Base-by-base conservation (phyloP, 208 protist species). In the Wallacemonas sp. region DNA sequence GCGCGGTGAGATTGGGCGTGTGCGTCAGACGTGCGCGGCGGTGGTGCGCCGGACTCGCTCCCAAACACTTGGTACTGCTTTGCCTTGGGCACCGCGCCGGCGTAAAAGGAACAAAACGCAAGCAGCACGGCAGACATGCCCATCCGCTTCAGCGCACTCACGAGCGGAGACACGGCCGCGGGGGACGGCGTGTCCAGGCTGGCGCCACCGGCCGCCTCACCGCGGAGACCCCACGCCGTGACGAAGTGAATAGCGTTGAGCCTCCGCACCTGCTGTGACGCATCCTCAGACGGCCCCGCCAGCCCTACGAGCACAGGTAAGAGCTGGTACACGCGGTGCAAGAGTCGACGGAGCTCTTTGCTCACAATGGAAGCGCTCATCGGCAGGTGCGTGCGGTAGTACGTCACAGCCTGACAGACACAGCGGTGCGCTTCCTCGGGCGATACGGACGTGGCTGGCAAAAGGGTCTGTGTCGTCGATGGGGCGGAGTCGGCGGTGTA, bases 71-170 rank as follows among this genome's bases (percentile, higher is more conserved):
- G 62, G 22, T 78, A 68, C 46, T 91, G 83, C 61, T 85, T 81
- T 38, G 72, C 69, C 36, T 73, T 74, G 34, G 86, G 84, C 22
- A 95, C 84, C 4, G 84, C 82, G 14, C 90, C 90, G 38, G 73
- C 77, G 72, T 93, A 95, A 62, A 95, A 95, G 27, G 82, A 74
- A 34, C 80, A 79, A 26, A 93, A 82, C 41, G 86, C 82, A 47
- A 92, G 77, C 62, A 95, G 68, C 62, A 91, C 85, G 1, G 86
- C 90, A 0, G 82, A 83, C 64, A 82, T 82, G 17, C 90, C 82
- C 30, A 93, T 72, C 0, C 75, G 62, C 53, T 62, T 56, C 59
- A 95, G 70, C n/a, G 82, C 84, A 2, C 62, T 33, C 53, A 87
- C 86, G 6, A 95, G 70, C 0, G 78, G 67, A 45, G 78, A 75